phyloP scores from a whole-genome alignment of 164 flowering plant genomes.

The Liquidambar formosana region DNA sequence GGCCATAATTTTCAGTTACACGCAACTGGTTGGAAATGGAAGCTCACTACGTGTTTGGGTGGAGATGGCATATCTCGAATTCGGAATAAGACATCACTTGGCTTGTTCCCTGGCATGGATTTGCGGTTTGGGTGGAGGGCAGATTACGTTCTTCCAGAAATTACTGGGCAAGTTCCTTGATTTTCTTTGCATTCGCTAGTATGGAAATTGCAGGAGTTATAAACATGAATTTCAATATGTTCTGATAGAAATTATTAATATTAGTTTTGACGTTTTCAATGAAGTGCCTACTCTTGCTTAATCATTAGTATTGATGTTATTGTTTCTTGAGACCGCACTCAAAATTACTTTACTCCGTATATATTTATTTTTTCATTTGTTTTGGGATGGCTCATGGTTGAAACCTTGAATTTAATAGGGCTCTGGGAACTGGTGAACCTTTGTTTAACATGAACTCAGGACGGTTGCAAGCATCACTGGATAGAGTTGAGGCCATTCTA shows the following conservation, averaged over 20 bases:
- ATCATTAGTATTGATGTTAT: background rate
- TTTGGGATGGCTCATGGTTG: constrained; percentile 1
- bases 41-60: constrained; percentile 78
- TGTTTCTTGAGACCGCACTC: background rate
- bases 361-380: background rate
- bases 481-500: constrained; percentile 79
- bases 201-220: background rate
- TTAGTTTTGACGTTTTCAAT: background rate
- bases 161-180: constrained; percentile 66
- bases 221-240: background rate
- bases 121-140: constrained; percentile 92
- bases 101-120: constrained; percentile 77
- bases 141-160: constrained; percentile 86
- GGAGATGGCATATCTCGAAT: constrained; percentile 88
- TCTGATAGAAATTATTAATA: background rate
- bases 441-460: constrained; percentile 83
- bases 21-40: constrained; percentile 96
- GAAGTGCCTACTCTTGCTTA: background rate
- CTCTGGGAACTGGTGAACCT: constrained; percentile 75
- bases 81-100: constrained; percentile 75
- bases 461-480: constrained; percentile 77
- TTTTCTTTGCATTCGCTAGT: background rate
- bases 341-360: background rate
- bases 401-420: constrained; percentile 38
- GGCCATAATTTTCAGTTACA: constrained; percentile 78